These are phyloP conservation scores for Phlyctochytrium planicorne DNA, from an alignment of 192 early-diverging fungal genomes.

Conservation along the genomic window DNA sequence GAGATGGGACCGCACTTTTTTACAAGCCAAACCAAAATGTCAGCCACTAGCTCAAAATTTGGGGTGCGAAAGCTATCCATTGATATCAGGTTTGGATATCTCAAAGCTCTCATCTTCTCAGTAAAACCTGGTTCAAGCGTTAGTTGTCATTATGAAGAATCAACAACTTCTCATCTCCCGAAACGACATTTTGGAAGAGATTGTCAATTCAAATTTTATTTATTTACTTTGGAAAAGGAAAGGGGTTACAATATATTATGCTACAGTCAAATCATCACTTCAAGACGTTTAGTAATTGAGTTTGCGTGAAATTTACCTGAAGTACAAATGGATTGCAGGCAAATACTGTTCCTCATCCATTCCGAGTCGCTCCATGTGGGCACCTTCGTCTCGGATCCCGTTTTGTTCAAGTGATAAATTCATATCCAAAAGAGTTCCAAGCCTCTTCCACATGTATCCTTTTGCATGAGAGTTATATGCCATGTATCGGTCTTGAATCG, in stretches of 20 bases:
- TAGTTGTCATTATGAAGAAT: not conserved
- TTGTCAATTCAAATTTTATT: not conserved
- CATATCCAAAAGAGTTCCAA: constrained; percentile 57
- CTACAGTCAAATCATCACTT: constrained; percentile 36
- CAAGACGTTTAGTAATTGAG: not conserved
- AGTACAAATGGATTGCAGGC: constrained; percentile 58
- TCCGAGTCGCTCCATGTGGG: constrained; percentile 44
- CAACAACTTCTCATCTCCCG: constrained; percentile 26
- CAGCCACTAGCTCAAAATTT: constrained; percentile 50
- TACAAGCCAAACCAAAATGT: constrained; percentile 53
- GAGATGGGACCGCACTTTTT: constrained; percentile 40
- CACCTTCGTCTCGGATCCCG: constrained; percentile 49
- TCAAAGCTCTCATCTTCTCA: constrained; percentile 48
- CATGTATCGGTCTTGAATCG: constrained; percentile 57
- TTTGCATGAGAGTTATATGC: constrained; percentile 54
- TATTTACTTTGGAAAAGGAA: not conserved
- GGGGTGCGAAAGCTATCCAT: constrained; percentile 53
- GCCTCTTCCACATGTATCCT: constrained; percentile 66
- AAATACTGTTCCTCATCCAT: constrained; percentile 55
- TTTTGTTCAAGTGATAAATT: constrained; percentile 53
- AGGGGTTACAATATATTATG: constrained; percentile 16
- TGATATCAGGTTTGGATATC: constrained; percentile 50
- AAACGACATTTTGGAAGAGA: constrained; percentile 24
- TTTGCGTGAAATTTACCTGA: no score
- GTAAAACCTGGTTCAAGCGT: constrained; percentile 37